Conservation (phyloP, 2,329 filamentous ascomycete genomes). For the Colletotrichum liriopes region DNA sequence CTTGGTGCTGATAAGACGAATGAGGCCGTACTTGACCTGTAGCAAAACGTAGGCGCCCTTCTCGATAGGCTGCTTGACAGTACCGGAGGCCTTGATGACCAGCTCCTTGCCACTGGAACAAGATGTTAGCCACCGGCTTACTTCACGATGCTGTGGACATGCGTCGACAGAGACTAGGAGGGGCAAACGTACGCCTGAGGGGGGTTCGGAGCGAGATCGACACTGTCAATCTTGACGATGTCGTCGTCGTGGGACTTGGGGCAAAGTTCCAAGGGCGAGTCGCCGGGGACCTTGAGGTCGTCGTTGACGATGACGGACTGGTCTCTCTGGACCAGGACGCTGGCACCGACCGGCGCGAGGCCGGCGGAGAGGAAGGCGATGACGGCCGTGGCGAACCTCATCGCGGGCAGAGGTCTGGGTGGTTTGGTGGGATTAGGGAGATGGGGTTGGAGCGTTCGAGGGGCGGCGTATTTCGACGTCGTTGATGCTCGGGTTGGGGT, state of each 20-base stretch:
- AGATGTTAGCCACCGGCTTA: constrained; percentile 34
- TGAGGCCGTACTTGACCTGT: constrained; percentile 94
- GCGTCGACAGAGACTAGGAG: not conserved
- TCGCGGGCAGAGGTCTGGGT: constrained; percentile 47
- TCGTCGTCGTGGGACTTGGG: constrained; percentile 75
- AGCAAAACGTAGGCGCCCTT: constrained; percentile 87
- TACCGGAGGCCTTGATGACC: constrained; percentile 83
- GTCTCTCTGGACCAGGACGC: constrained; percentile 63
- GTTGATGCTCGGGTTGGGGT: constrained; percentile 31
- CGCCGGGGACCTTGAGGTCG: constrained; percentile 80
- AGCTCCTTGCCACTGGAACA: constrained; percentile 80
- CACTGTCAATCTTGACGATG: constrained; percentile 81
- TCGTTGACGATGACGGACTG: constrained; percentile 66
- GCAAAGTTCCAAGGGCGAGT: constrained; percentile 90
- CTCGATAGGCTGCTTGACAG: constrained; percentile 79
- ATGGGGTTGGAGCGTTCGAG: not conserved
- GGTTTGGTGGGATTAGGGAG: not conserved
- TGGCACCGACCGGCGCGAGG: constrained; percentile 62
- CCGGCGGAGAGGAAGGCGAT: constrained; percentile 63
- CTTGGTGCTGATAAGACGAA: constrained; percentile 86
- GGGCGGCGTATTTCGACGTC: constrained; percentile 5
- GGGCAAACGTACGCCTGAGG: constrained; percentile 80
- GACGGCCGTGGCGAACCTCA: constrained; percentile 60
- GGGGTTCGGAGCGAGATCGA: constrained; percentile 89
- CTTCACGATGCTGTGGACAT: constrained; percentile 17